phyloP scores from a whole-genome alignment of 495 filamentous ascomycete genomes.

The Jackrogersella minutella region DNA sequence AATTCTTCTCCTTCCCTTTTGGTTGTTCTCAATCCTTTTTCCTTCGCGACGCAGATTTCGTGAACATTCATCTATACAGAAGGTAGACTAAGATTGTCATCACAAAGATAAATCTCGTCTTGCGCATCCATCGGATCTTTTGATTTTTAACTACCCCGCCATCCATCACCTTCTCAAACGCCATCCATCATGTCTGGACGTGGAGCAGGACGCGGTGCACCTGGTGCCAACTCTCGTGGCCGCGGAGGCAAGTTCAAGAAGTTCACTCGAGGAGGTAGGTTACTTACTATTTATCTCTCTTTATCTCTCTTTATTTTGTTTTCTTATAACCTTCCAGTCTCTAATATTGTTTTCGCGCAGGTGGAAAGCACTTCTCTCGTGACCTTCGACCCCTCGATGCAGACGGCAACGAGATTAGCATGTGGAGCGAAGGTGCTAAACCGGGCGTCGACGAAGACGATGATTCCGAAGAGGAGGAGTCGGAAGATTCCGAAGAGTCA shows the following conservation, averaged over 20 bases:
- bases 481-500: constrained; percentile 58
- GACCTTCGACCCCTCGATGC: constrained; percentile 86
- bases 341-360: constrained; percentile 53
- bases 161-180: constrained; percentile 15
- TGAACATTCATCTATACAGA: too few relatives aligned
- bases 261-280: constrained; percentile 85
- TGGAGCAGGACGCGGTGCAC: constrained; percentile 54
- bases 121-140: neutral
- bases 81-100: too few relatives aligned
- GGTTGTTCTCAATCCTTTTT: too few relatives aligned
- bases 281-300: neutral
- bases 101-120: too few relatives aligned
- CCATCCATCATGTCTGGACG: constrained; percentile 67
- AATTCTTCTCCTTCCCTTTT: too few relatives aligned
- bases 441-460: constrained; percentile 58
- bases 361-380: constrained; percentile 92
- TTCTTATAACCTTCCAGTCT: neutral
- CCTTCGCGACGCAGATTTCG: too few relatives aligned
- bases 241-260: constrained; percentile 95
- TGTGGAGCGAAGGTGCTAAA: constrained; percentile 67
- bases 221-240: constrained; percentile 65
- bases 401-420: constrained; percentile 77
- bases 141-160: constrained; percentile 24
- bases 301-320: neutral
- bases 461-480: constrained; percentile 53